A percentile compares a stretch with the other conserved stretches of the same genome.
phyloP scores from a whole-genome alignment of 2,329 filamentous ascomycete species.

The Xylaria sp. region DNA sequence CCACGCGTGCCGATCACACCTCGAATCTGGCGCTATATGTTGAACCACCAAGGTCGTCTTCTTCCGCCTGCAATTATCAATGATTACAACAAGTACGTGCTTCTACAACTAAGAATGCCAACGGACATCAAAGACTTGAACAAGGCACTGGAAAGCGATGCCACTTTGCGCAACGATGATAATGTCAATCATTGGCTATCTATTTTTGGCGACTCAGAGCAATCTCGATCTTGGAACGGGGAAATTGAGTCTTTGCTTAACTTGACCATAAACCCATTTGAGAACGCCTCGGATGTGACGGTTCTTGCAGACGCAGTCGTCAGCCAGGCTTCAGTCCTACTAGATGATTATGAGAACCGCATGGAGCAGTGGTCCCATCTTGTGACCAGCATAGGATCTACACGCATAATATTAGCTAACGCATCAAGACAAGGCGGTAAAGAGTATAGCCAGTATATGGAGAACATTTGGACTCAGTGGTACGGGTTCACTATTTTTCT shows the following conservation, averaged over 20 bases:
- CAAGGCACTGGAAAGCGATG: constrained; percentile 13
- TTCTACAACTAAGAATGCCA: constrained; percentile 15
- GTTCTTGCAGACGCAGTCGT: constrained; percentile 14
- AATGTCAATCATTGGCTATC: constrained; percentile 31
- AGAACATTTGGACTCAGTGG: constrained; percentile 22
- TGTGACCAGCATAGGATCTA: constrained; percentile 14
- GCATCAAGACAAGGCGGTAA: neutral
- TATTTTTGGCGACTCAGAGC: constrained; percentile 13
- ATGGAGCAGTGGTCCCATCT: constrained; percentile 23
- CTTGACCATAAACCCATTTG: constrained; percentile 9
- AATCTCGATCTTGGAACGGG: neutral
- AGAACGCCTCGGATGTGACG: constrained; percentile 9
- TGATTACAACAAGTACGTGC: constrained; percentile 26
- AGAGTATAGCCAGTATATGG: neutral
- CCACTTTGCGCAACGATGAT: constrained; percentile 25
- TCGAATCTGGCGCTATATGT: constrained; percentile 20
- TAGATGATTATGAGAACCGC: constrained; percentile 30
- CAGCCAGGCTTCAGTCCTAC: constrained; percentile 25
- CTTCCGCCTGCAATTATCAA: constrained; percentile 17
- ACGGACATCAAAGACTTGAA: constrained; percentile 13
- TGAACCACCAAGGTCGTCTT: constrained; percentile 15
- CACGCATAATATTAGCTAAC: neutral
- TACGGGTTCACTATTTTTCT: constrained; percentile 8
- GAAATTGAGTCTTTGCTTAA: constrained; percentile 13
- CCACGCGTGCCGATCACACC: constrained; percentile 29